Percentiles rank a stretch among this genome's conserved stretches.
Conservation (phyloP, 495 filamentous ascomycete genomes). For the Hypoxylon crocopeplum region DNA sequence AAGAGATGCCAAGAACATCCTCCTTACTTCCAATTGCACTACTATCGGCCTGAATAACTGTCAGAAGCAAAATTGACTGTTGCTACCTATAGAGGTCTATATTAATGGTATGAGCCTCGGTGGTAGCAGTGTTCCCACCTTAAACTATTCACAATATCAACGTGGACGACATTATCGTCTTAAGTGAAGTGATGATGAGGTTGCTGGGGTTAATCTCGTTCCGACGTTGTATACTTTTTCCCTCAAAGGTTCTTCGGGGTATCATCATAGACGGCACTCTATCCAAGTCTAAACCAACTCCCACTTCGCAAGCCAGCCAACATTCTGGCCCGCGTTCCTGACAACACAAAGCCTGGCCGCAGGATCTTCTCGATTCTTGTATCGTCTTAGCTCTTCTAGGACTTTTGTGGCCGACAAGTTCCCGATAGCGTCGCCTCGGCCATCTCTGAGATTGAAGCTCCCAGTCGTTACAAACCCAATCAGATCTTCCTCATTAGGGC, state of each 20-base stretch:
- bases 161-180: no score
- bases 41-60: no score
- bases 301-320: constrained; percentile 85
- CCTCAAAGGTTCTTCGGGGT: not conserved
- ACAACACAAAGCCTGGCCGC: constrained; percentile 73
- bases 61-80: no score
- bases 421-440: constrained; percentile 77
- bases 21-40: not conserved
- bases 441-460: constrained; percentile 80
- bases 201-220: no score
- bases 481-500: constrained; percentile 77
- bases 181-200: no score
- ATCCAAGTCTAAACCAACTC: constrained; percentile 61
- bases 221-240: no score
- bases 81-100: no score
- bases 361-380: constrained; percentile 43
- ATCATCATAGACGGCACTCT: not conserved
- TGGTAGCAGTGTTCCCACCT: no score
- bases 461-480: constrained; percentile 93
- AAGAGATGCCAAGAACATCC: not conserved
- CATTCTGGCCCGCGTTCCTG: constrained; percentile 73
- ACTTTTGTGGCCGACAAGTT: constrained; percentile 69
- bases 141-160: no score
- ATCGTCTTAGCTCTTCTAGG: constrained; percentile 40
- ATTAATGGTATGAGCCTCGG: no score